These are phyloP conservation scores for Sequoiadendron giganteum DNA, from an alignment of 75 land plant genomes.

Conservation along the genomic window DNA sequence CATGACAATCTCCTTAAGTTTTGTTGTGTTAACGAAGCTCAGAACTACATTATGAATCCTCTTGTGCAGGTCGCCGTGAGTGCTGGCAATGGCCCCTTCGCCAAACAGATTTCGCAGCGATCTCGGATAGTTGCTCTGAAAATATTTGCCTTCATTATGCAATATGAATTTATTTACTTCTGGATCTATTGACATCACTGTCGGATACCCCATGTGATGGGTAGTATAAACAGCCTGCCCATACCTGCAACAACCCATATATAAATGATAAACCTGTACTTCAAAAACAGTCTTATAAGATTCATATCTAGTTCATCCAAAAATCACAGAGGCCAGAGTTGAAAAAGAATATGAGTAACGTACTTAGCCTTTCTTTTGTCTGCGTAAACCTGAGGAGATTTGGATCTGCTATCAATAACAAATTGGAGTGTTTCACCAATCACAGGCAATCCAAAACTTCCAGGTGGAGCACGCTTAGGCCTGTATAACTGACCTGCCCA, in stretches of 20 bases:
- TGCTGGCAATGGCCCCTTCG: background rate
- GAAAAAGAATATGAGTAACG: background rate
- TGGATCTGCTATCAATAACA: background rate
- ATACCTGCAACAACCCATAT: background rate
- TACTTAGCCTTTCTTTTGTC: background rate
- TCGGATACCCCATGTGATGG: background rate
- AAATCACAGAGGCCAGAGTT: background rate
- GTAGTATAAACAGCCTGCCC: background rate
- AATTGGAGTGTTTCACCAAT: constrained; percentile 1
- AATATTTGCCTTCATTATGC: background rate
- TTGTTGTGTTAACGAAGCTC: background rate
- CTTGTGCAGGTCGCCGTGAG: background rate
- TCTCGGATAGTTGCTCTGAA: background rate
- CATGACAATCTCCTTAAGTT: background rate
- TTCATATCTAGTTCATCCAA: too few species aligned
- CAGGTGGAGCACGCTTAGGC: background rate
- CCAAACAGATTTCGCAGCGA: background rate
- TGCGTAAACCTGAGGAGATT: background rate
- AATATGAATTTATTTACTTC: background rate
- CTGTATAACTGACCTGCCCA: background rate
- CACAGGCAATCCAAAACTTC: background rate
- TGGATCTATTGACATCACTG: background rate
- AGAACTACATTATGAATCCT: background rate
- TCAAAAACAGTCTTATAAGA: too few species aligned
- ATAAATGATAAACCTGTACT: too few species aligned